Evolutionary conservation across 2,329 filamentous ascomycete genomes (phyloP).

Genomic region (Fusarium sp.): DNA sequence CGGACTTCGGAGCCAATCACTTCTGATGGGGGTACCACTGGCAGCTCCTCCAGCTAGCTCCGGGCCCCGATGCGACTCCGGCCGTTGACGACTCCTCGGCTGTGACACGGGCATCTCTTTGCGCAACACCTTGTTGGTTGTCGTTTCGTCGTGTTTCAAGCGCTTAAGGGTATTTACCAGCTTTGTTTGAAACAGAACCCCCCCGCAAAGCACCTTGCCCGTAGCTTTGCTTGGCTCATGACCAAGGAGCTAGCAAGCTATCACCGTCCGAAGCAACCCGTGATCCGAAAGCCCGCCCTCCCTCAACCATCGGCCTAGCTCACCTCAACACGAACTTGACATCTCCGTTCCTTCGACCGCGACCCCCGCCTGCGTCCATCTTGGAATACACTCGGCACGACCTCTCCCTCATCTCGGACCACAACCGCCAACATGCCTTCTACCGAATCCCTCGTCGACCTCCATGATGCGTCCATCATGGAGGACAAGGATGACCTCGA

Average conservation of each 20-base stretch:
- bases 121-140: conserved; percentile 2
- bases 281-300: conserved; percentile 27
- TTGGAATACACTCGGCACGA: not conserved
- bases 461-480: conserved; percentile 57
- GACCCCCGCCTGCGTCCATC: not conserved
- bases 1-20: conserved; percentile 28
- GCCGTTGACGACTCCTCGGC: conserved; percentile 23
- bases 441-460: conserved; percentile 59
- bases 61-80: conserved; percentile 34
- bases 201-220: not conserved
- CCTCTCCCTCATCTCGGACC: not conserved
- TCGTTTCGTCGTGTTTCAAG: conserved; percentile 5
- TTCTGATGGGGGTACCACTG: not conserved
- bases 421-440: conserved; percentile 42
- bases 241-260: conserved; percentile 1
- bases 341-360: not conserved
- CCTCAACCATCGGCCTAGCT: conserved; percentile 4
- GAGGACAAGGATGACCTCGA: conserved; percentile 65
- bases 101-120: conserved; percentile 21
- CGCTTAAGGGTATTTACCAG: not conserved
- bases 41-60: conserved; percentile 34
- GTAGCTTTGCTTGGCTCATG: not conserved
- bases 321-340: not conserved
- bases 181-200: not conserved
- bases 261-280: conserved; percentile 21